phyloP scores from a whole-genome alignment of 2,329 filamentous ascomycete species.

The Pseudogymnoascus destructans region DNA sequence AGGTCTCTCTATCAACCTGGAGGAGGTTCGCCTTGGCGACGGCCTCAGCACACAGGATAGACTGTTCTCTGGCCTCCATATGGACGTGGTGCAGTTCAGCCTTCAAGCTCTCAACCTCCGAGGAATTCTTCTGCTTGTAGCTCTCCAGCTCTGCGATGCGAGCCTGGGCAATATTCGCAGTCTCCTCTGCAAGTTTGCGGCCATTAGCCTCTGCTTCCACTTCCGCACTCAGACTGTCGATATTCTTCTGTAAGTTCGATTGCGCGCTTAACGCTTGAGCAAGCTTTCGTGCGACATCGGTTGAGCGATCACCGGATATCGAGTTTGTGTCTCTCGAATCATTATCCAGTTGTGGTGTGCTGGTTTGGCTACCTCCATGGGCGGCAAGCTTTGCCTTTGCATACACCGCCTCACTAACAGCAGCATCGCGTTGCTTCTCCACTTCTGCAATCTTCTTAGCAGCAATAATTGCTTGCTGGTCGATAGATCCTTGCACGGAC shows the following conservation, averaged over 20 bases:
- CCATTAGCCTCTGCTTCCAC: constrained; percentile 70
- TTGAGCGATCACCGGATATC: constrained; percentile 46
- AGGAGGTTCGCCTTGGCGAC: constrained; percentile 61
- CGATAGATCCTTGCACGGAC: constrained; percentile 80
- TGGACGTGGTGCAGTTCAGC: constrained; percentile 73
- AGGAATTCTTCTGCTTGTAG: constrained; percentile 69
- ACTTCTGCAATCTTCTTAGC: constrained; percentile 86
- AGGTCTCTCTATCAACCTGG: constrained; percentile 73
- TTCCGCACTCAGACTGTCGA: constrained; percentile 57
- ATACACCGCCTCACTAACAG: constrained; percentile 90
- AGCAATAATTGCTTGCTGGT: constrained; percentile 73
- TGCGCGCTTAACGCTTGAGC: constrained; percentile 70
- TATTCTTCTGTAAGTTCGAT: constrained; percentile 62
- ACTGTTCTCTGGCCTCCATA: constrained; percentile 66
- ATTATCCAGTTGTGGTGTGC: constrained; percentile 45
- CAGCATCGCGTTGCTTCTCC: constrained; percentile 85
- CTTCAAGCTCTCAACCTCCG: constrained; percentile 74
- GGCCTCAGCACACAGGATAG: constrained; percentile 64
- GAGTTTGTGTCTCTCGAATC: constrained; percentile 46
- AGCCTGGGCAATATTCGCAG: constrained; percentile 66
- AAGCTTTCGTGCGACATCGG: constrained; percentile 69
- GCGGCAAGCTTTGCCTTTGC: constrained; percentile 86
- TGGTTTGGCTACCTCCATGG: constrained; percentile 53
- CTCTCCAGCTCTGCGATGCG: constrained; percentile 73
- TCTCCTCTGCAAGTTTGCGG: constrained; percentile 78